phyloP scores from a whole-genome alignment of 495 filamentous ascomycete species.

The Aspergillus diversus region DNA sequence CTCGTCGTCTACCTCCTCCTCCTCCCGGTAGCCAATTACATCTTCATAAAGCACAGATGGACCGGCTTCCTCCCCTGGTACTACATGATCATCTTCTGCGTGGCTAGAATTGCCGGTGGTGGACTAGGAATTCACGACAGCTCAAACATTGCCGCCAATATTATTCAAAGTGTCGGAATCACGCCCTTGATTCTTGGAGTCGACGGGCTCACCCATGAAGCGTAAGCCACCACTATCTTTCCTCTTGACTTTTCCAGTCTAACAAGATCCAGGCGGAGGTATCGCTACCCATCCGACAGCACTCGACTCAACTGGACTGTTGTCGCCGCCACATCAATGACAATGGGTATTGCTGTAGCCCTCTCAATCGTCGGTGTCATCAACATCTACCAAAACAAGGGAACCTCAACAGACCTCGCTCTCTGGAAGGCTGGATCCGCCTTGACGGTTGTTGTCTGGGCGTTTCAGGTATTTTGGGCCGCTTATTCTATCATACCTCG shows the following conservation, averaged over 20 bases:
- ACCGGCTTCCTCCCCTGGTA: conserved; percentile 42
- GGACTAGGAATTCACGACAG: conserved; percentile 32
- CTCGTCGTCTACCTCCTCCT: conserved; percentile 41
- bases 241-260: neutral
- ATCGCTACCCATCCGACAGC: conserved; percentile 28
- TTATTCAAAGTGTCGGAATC: conserved; percentile 46
- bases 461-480: conserved; percentile 29
- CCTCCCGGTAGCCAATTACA: conserved; percentile 33
- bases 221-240: conserved; percentile 30
- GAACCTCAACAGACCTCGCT: neutral
- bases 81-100: conserved; percentile 43
- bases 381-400: conserved; percentile 18
- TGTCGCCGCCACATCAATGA: conserved; percentile 17
- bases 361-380: conserved; percentile 15
- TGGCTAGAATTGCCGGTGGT: conserved; percentile 38
- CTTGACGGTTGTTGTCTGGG: conserved; percentile 37
- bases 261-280: conserved; percentile 10
- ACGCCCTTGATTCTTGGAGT: conserved; percentile 46
- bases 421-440: conserved; percentile 39
- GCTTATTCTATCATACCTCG: conserved; percentile 25
- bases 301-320: conserved; percentile 34
- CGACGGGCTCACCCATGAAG: conserved; percentile 43
- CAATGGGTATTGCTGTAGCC: conserved; percentile 21
- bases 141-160: conserved; percentile 31
- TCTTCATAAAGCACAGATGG: conserved; percentile 37